Percentiles rank a stretch among this genome's conserved stretches.
These are phyloP conservation scores for Podospora conica DNA, from an alignment of 495 filamentous ascomycete species.

Conservation along the genomic window DNA sequence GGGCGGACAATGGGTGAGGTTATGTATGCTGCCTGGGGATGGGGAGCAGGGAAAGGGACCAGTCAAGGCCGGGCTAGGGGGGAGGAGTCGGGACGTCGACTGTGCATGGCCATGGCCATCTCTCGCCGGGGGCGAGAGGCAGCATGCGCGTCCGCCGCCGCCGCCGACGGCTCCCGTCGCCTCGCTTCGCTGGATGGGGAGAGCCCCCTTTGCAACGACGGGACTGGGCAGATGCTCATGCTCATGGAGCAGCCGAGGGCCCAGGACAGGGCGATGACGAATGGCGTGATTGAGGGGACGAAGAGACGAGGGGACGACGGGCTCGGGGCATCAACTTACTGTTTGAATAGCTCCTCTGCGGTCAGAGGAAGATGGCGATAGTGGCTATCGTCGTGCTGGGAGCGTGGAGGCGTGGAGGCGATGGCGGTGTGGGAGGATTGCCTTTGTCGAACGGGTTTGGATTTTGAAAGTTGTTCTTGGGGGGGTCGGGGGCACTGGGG, in stretches of 20 bases:
- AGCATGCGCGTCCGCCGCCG: conserved; percentile 14
- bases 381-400: conserved; percentile 24
- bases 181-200: not conserved
- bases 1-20: conserved; percentile 3
- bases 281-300: conserved; percentile 18
- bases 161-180: not conserved
- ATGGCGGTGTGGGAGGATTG: conserved; percentile 33
- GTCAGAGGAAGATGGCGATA: conserved; percentile 27
- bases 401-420: conserved; percentile 22
- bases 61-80: conserved; percentile 3
- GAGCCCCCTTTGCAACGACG: not conserved
- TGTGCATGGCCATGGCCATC: conserved; percentile 12
- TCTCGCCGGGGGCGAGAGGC: conserved; percentile 5
- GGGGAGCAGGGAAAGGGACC: conserved; percentile 7
- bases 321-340: conserved; percentile 26
- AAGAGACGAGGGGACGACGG: not conserved
- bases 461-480: conserved; percentile 39
- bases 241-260: not conserved
- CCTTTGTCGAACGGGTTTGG: conserved; percentile 26
- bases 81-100: conserved; percentile 13
- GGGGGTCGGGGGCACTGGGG: conserved; percentile 22
- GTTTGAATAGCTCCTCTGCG: conserved; percentile 18
- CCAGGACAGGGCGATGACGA: conserved; percentile 14
- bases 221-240: not conserved
- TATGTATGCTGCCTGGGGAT: conserved; percentile 10